Percentiles rank a stretch among this genome's conserved stretches.
These are phyloP conservation scores for Kernera saxatilis DNA, from an alignment of 345 rosid genomes.

Conservation along the genomic window DNA sequence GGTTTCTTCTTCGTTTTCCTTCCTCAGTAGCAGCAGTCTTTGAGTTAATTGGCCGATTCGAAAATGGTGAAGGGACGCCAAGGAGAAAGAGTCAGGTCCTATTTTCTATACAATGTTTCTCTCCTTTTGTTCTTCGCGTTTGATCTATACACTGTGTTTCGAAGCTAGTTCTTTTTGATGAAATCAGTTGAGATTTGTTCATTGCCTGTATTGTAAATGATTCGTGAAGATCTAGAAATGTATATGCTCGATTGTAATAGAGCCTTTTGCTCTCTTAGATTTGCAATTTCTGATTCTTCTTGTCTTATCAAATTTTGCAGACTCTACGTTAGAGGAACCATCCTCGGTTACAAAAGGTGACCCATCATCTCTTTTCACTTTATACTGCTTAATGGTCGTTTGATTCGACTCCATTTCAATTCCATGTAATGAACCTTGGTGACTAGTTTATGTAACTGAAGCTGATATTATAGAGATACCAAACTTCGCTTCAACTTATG, in stretches of 20 bases:
- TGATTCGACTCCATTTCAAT: neutral
- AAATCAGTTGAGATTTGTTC: constrained; percentile 6
- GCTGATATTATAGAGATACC: neutral
- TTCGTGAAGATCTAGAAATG: constrained; percentile 22
- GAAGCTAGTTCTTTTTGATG: neutral
- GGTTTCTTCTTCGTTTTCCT: constrained; percentile 1
- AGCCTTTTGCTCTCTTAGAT: neutral
- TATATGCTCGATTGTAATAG: neutral
- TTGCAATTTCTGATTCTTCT: neutral
- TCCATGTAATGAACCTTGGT: neutral
- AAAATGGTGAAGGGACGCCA: constrained; percentile 77
- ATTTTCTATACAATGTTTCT: no score
- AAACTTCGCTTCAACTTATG: neutral
- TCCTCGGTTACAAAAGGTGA: constrained; percentile 39
- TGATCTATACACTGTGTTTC: neutral
- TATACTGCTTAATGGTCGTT: neutral
- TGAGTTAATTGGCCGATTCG: neutral
- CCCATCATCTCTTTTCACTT: neutral
- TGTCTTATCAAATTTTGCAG: constrained; percentile 16
- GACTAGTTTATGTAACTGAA: neutral
- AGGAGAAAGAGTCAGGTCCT: constrained; percentile 71
- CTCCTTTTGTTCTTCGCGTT: neutral
- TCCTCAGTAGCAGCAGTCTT: constrained; percentile 6
- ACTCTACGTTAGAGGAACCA: constrained; percentile 38
- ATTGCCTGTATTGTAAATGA: neutral